Evolutionary conservation across 768 basidiomycete genomes (phyloP).

Genomic region (Boletus patriciae): DNA sequence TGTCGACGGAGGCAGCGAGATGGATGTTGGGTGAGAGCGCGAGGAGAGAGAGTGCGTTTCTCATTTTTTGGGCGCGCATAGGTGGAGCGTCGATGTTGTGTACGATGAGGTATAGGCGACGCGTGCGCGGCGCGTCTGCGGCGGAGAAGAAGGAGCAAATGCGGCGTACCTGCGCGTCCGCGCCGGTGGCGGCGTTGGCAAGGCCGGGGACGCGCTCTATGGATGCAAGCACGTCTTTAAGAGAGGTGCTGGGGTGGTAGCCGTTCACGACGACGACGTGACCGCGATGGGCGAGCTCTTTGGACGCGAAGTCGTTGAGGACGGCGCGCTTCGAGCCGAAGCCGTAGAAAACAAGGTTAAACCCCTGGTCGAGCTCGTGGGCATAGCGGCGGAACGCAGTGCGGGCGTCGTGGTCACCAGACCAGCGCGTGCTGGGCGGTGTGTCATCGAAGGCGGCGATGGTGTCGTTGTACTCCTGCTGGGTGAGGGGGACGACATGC

Average conservation of each 20-base stretch:
- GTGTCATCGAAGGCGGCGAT: slow-evolving; percentile 27
- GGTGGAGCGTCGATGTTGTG: slow-evolving; percentile 86
- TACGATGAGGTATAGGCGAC: slow-evolving; percentile 71
- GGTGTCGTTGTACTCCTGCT: slow-evolving; percentile 54
- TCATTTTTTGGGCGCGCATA: slow-evolving; percentile 62
- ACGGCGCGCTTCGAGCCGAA: slow-evolving; percentile 81
- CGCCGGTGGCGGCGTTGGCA: slow-evolving; percentile 19
- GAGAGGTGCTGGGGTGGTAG: slow-evolving; percentile 63
- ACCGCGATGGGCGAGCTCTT: slow-evolving; percentile 55
- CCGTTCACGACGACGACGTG: slow-evolving; percentile 80
- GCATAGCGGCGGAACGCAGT: slow-evolving; percentile 59
- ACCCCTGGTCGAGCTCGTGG: slow-evolving; percentile 76
- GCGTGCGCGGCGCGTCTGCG: slow-evolving; percentile 24
- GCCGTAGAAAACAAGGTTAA: slow-evolving; percentile 87
- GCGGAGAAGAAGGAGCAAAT: slow-evolving; percentile 66
- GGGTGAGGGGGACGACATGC: slow-evolving; percentile 66
- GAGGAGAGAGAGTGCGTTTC: slow-evolving; percentile 68
- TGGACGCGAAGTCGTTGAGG: slow-evolving; percentile 72
- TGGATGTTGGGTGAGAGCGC: slow-evolving; percentile 76
- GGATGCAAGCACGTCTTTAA: slow-evolving; percentile 67
- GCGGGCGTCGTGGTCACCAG: slow-evolving; percentile 8
- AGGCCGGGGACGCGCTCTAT: slow-evolving; percentile 45
- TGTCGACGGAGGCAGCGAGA: slow-evolving; percentile 83
- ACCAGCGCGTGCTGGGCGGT: slow-evolving; percentile 22
- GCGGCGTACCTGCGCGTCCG: slow-evolving; percentile 63